phyloP scores from a whole-genome alignment of 2,329 filamentous ascomycete genomes.

The Penicillium crustosum region DNA sequence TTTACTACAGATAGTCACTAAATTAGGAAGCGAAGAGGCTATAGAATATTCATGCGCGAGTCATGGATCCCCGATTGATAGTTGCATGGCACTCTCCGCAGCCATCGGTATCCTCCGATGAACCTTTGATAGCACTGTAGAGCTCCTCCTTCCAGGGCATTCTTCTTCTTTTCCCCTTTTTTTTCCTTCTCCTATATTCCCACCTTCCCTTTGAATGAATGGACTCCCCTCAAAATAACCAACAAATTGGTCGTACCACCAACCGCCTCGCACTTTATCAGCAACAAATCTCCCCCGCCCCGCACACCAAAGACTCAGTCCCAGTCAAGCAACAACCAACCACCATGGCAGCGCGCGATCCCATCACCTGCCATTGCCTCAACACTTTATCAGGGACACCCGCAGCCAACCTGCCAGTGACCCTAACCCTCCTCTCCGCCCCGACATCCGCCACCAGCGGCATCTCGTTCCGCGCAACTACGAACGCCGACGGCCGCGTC shows the following conservation, averaged over 20 bases:
- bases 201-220: conserved; percentile 25
- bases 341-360: conserved; percentile 42
- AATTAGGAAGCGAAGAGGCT: not conserved
- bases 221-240: conserved; percentile 16
- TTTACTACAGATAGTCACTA: not conserved
- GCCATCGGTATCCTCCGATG: conserved; percentile 40
- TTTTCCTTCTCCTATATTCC: conserved; percentile 4
- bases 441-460: conserved; percentile 30
- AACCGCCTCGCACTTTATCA: conserved; percentile 37
- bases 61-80: conserved; percentile 9
- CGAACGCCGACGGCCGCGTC: conserved; percentile 49
- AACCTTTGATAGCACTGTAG: conserved; percentile 20
- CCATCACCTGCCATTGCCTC: conserved; percentile 53
- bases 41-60: not conserved
- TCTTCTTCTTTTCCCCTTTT: conserved; percentile 2
- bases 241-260: conserved; percentile 28
- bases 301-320: conserved; percentile 14
- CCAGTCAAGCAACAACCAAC: conserved; percentile 10
- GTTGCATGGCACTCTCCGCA: conserved; percentile 29
- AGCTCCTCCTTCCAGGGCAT: not conserved
- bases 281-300: conserved; percentile 30
- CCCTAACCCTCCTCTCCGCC: conserved; percentile 59
- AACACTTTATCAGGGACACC: conserved; percentile 50
- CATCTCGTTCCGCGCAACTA: conserved; percentile 40
- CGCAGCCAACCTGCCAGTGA: conserved; percentile 49